A percentile compares a stretch with the other conserved stretches of the same genome.
Conservation (phyloP, 352 stramenopile species). For the Pythium aquatile region DNA sequence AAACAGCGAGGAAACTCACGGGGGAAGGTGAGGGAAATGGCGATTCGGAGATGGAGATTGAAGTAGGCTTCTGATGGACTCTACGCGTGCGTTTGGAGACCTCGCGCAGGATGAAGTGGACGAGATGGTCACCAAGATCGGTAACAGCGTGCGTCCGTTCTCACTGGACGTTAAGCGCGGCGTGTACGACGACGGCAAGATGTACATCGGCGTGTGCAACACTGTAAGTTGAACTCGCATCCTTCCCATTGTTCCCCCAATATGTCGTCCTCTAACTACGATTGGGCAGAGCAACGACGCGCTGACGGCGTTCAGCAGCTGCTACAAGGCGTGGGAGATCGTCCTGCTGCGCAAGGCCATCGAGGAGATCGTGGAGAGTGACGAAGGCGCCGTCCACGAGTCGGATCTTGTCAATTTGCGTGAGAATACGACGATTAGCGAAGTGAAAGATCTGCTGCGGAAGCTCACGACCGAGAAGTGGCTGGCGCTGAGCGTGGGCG, state of each 20-base stretch:
- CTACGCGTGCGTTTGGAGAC: constrained; percentile 29
- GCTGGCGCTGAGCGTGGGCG: constrained; percentile 46
- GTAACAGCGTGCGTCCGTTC: constrained; percentile 55
- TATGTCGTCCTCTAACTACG: neutral
- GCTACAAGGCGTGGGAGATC: constrained; percentile 84
- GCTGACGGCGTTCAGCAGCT: constrained; percentile 70
- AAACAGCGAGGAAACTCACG: constrained; percentile 54
- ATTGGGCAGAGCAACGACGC: constrained; percentile 60
- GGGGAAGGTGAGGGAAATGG: constrained; percentile 45
- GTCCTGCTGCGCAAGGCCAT: constrained; percentile 59
- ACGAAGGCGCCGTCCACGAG: constrained; percentile 63
- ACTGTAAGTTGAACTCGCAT: constrained; percentile 35
- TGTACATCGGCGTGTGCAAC: constrained; percentile 81
- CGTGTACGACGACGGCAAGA: constrained; percentile 82
- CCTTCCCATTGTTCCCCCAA: no score
- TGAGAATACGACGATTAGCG: constrained; percentile 59
- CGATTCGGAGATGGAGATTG: neutral
- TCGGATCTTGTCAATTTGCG: constrained; percentile 71
- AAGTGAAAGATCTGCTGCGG: constrained; percentile 62
- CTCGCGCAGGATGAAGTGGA: constrained; percentile 53
- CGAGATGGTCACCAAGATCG: constrained; percentile 62
- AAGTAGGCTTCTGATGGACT: neutral
- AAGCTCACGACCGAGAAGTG: constrained; percentile 71
- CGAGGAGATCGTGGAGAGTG: constrained; percentile 33
- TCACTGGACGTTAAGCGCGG: constrained; percentile 68